Evolutionary conservation across 1,284 basidiomycete species (phyloP), one percentile per base, ranked within the genome.

Genomic region (Ceratobasidium papillatum): DNA sequence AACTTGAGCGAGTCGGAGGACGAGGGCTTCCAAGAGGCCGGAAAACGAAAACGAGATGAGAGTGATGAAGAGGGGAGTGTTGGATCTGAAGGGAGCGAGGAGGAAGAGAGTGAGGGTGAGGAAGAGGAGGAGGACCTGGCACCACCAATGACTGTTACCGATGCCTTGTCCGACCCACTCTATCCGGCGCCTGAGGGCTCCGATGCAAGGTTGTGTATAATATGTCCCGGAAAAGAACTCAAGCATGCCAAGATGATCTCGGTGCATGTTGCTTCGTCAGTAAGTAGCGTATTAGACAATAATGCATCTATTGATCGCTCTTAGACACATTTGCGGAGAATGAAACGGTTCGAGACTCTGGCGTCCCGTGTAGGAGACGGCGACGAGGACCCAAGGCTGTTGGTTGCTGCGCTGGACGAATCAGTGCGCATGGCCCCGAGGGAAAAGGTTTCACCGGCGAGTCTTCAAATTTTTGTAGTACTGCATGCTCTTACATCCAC

Each of bases 141-240:
- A 61, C 84, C 87, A 14, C 83, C 84, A 3, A 85, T 93, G 78
- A 85, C 88, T 1, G 84, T 94, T 58, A 80, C 84, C 58, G 86
- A 90, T 78, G 91, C 88, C 12, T 83, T 92, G 45, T 81, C 81
- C 12, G 84, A 91, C 74, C 91, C 94, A 0, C 80, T 94, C 49
- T 92, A 91, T 80, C 79, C 86, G 76, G 81, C 90, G 36, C 87
- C 87, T 1, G 76, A 86, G 11, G 84, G 63, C 11, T 34, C 74
- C 27, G 77, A 74, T 22, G 89, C 64, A 84, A 87, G 27, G 85
- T 85, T 84, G 34, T 95, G 94, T 79, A 85, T 92, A 3, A 80
- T 92, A 9, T 95, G 94, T 81, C 93, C 91, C 4, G 89, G 89
- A 41, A 94, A 92, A 80, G 78, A 86, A 22, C 84, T 95, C 68